phyloP scores from a whole-genome alignment of 2,329 filamentous ascomycete genomes.

The Phialocephala subalpina region DNA sequence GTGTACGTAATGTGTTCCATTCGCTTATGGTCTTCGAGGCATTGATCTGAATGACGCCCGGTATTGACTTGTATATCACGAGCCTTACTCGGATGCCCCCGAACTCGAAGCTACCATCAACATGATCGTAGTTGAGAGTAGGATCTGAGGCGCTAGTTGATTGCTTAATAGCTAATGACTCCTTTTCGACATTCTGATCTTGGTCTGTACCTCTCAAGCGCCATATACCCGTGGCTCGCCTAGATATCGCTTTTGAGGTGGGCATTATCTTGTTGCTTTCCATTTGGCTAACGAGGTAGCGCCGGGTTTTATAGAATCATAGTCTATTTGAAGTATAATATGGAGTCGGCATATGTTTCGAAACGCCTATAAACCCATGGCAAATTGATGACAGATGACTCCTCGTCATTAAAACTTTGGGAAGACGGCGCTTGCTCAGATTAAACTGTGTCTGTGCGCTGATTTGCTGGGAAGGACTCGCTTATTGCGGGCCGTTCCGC shows the following conservation, averaged over 20 bases:
- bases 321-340: conserved; percentile 11
- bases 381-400: conserved; percentile 12
- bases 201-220: conserved; percentile 22
- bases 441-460: conserved; percentile 13
- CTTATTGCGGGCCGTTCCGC: conserved; percentile 6
- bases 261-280: conserved; percentile 17
- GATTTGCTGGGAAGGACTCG: conserved; percentile 5
- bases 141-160: conserved; percentile 10
- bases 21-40: conserved; percentile 25
- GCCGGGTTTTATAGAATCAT: conserved; percentile 11
- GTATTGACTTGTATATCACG: conserved; percentile 28
- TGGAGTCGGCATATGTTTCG: background rate
- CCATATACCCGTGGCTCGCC: conserved; percentile 24
- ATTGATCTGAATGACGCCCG: conserved; percentile 24
- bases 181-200: conserved; percentile 10
- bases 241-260: conserved; percentile 19
- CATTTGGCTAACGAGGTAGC: conserved; percentile 12
- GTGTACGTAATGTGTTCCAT: conserved; percentile 25
- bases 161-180: conserved; percentile 15
- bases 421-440: conserved; percentile 6
- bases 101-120: conserved; percentile 30
- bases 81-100: conserved; percentile 27
- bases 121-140: conserved; percentile 18
- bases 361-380: background rate
- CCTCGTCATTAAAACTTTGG: conserved; percentile 9